Conservation (phyloP, 2,329 filamentous ascomycete genomes). For the Mycosphaerella arachidis region DNA sequence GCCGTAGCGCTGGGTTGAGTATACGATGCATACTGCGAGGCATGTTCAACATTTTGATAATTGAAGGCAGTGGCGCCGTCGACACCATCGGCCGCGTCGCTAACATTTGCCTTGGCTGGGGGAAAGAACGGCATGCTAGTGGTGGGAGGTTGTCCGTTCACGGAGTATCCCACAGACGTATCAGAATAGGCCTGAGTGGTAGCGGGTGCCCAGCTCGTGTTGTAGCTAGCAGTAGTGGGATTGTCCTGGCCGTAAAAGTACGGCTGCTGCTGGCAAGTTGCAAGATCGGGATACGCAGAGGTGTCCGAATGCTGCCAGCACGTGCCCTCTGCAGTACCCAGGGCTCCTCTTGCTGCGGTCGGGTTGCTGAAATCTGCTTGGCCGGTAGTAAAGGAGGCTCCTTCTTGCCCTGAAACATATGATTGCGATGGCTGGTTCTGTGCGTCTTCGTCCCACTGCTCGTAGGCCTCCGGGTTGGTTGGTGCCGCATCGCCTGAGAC, state of each 20-base stretch:
- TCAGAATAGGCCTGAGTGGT: slow-evolving; percentile 4
- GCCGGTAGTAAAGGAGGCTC: background rate
- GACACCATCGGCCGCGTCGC: slow-evolving; percentile 6
- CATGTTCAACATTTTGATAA: slow-evolving; percentile 7
- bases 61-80: slow-evolving; percentile 10
- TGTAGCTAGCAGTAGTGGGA: slow-evolving; percentile 19
- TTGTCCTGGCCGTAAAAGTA: slow-evolving; percentile 28
- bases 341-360: slow-evolving; percentile 7
- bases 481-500: background rate
- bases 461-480: background rate
- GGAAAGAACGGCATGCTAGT: slow-evolving; percentile 22
- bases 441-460: slow-evolving; percentile 4
- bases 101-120: slow-evolving; percentile 3
- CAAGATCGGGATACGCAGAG: slow-evolving; percentile 24
- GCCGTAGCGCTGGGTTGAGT: slow-evolving; percentile 5
- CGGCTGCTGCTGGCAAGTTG: slow-evolving; percentile 27
- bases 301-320: slow-evolving; percentile 12
- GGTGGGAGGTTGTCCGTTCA: slow-evolving; percentile 11
- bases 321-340: slow-evolving; percentile 11
- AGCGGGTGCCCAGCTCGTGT: slow-evolving; percentile 22
- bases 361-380: background rate
- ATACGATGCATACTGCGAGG: slow-evolving; percentile 17
- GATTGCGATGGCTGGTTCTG: background rate
- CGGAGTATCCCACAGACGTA: slow-evolving; percentile 9
- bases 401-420: slow-evolving; percentile 4